A percentile compares a stretch with the other conserved stretches of the same genome.
phyloP scores from a whole-genome alignment of 306 rosid species.

The Prunus mume region DNA sequence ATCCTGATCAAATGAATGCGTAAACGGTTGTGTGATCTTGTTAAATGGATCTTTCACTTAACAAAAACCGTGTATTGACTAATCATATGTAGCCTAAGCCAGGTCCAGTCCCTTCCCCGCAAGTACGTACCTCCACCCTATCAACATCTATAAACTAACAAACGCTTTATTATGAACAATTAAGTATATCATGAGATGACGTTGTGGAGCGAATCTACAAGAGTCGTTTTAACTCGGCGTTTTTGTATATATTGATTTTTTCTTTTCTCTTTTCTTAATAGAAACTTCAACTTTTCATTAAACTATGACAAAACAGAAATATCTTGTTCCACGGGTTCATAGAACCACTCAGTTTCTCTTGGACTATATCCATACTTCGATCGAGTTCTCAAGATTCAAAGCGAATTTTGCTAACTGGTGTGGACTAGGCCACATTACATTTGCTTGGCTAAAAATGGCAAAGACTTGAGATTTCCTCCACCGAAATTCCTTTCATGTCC shows the following conservation, averaged over 20 bases:
- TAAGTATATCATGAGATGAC: too few species aligned
- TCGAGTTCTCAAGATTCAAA: not conserved
- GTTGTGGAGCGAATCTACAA: too few species aligned
- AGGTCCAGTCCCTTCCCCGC: not conserved
- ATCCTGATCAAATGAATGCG: not conserved
- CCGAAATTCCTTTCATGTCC: not conserved
- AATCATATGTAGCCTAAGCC: not conserved
- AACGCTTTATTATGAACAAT: too few species aligned
- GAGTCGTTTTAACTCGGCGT: too few species aligned
- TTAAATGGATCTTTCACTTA: constrained; percentile 21
- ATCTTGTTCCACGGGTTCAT: not conserved
- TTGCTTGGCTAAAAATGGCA: not conserved
- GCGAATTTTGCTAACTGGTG: not conserved
- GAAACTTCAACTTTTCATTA: not conserved
- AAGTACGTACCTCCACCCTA: too few species aligned
- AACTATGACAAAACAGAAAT: not conserved
- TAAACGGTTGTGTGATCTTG: not conserved
- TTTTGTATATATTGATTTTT: too few species aligned
- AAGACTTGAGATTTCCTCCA: not conserved
- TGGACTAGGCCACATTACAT: not conserved
- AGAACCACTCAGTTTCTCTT: not conserved
- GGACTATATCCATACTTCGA: not conserved
- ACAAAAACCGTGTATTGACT: constrained; percentile 11
- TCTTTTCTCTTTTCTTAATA: too few species aligned
- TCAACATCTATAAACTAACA: too few species aligned